phyloP scores from a whole-genome alignment of 192 early-diverging fungal genomes.

The Coemansia sp. region DNA sequence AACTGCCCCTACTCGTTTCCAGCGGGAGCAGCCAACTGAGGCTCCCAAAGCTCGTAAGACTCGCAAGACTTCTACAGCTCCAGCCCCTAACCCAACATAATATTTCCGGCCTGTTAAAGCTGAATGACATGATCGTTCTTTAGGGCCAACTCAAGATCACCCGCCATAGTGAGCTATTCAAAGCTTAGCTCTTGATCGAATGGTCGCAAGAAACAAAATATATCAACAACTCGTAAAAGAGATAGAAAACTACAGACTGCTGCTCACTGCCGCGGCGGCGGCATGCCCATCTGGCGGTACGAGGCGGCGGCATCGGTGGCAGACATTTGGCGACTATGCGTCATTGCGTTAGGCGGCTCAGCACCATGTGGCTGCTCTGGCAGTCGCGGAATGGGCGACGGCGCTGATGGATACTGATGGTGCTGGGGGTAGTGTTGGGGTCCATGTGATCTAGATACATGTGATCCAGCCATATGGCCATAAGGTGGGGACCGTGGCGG shows the following conservation, averaged over 20 bases:
- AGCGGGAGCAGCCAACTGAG: too few species aligned
- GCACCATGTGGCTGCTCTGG: background rate
- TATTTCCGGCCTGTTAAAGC: too few species aligned
- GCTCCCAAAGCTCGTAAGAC: too few species aligned
- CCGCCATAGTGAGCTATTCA: too few species aligned
- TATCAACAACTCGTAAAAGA: constrained; percentile 7
- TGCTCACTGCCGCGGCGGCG: constrained; percentile 8
- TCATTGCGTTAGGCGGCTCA: background rate
- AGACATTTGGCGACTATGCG: background rate
- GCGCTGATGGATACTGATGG: background rate
- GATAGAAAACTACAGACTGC: background rate
- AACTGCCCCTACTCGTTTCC: too few species aligned
- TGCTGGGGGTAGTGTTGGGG: background rate
- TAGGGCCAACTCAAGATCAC: too few species aligned
- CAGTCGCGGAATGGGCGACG: background rate
- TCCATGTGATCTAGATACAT: background rate
- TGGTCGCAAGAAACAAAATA: background rate
- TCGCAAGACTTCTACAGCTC: too few species aligned
- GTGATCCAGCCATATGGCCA: background rate
- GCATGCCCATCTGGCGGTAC: constrained; percentile 8
- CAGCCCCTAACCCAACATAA: too few species aligned
- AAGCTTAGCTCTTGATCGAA: too few species aligned
- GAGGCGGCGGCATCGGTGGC: background rate
- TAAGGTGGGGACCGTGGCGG: constrained; percentile 8
- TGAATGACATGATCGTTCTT: too few species aligned